Base-by-base conservation (phyloP, 148 eudicot genomes). In the Fagopyrum tataricum region DNA sequence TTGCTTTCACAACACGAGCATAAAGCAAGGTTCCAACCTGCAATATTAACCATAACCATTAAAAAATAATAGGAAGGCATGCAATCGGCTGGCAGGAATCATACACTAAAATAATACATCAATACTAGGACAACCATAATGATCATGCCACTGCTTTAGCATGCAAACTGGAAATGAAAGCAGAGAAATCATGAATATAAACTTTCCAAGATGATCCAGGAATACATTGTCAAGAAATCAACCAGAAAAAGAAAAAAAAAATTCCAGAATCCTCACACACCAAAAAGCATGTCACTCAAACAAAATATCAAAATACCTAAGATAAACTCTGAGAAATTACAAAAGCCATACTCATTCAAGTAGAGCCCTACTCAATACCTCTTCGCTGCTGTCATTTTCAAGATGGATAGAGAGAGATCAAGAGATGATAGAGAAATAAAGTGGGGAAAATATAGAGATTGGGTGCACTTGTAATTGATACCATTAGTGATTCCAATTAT, bases 1-100 rank as follows among this genome's bases (percentile, higher is more conserved):
- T 90, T 66, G 97, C 91, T 81, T 90, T 92, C 73, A 87, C 96
- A 77, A 92, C 87, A 76, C 99, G 94, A 78, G 82, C 85, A 89
- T 92, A 90, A 26, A 92, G 76, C 84, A 92, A 79, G 70, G 97
- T 85, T 51, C 99, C 99, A 71, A 78, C 85, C 97, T 96, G 87
- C 79, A 85, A 77, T 8, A 70, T 51, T 72, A 23, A 70, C 7
- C n/a, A n/a, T n/a, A n/a, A n/a, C n/a, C n/a, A n/a, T n/a, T n/a
- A n/a, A n/a, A n/a, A n/a, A n/a, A n/a, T n/a, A n/a, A n/a, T n/a
- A n/a, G n/a, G n/a, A n/a, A n/a, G n/a, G n/a, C n/a, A n/a, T n/a
- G n/a, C n/a, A n/a, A n/a, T n/a, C n/a, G n/a, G n/a, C n/a, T n/a
- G n/a, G n/a, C n/a, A 51, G 21, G 21, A 53, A 53, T 18, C 11